Conservation (phyloP, 371 early-diverging fungal species). For the Apophysomyces variabilis region DNA sequence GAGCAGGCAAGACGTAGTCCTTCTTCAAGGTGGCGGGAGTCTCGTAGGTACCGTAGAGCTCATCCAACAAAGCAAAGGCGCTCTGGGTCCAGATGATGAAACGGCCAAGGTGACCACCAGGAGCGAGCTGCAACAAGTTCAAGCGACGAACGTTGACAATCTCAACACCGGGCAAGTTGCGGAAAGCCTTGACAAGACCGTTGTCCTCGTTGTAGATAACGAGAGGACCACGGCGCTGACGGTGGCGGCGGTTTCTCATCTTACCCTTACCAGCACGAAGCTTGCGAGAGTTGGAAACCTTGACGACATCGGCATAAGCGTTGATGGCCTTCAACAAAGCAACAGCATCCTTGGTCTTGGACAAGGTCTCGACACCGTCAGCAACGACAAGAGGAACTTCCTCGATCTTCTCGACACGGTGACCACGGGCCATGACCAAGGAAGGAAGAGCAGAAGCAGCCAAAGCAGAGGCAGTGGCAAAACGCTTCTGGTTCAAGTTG, state of each 20-base stretch:
- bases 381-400: conserved; percentile 98
- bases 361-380: conserved; percentile 82
- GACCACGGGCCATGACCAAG: conserved; percentile 99
- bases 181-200: conserved; percentile 97
- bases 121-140: conserved; percentile 98
- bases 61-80: conserved; percentile 95
- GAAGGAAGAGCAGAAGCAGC: conserved; percentile 98
- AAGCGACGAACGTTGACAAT: conserved; percentile 90
- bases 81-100: conserved; percentile 99
- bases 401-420: conserved; percentile 93
- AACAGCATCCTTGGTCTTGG: conserved; percentile 98
- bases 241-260: conserved; percentile 99
- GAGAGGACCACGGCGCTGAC: conserved; percentile 98
- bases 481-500: conserved; percentile 98
- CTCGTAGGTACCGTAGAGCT: conserved; percentile 93
- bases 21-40: conserved; percentile 87
- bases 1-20: conserved; percentile 91
- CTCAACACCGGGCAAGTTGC: conserved; percentile 99
- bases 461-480: conserved; percentile 97
- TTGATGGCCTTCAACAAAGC: conserved; percentile 91
- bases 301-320: conserved; percentile 96
- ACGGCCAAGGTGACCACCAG: conserved; percentile 99
- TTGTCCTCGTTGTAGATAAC: conserved; percentile 97
- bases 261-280: conserved; percentile 99
- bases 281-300: conserved; percentile 97